Conservation (phyloP, 2,329 filamentous ascomycete species). For the Chalaropsis thielavioides region DNA sequence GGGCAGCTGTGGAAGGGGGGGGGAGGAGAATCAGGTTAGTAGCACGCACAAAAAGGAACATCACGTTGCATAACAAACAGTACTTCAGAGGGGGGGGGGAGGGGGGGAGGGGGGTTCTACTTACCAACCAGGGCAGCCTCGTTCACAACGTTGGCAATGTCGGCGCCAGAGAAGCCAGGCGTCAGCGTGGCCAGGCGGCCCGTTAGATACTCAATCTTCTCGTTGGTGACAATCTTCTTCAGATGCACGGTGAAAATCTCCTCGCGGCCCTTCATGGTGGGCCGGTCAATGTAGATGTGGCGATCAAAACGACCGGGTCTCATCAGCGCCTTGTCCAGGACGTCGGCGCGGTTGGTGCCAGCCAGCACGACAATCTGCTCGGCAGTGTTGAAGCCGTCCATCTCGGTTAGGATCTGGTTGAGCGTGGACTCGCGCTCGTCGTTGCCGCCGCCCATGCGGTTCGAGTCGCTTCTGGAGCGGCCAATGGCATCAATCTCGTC, state of each 20-base stretch:
- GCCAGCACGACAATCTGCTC: conserved; percentile 95
- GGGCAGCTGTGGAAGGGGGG: conserved; percentile 47
- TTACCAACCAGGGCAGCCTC: conserved; percentile 90
- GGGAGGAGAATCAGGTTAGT: not conserved
- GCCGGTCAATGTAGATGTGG: conserved; percentile 87
- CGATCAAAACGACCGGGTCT: conserved; percentile 92
- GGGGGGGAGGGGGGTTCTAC: no score
- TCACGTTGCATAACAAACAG: no score
- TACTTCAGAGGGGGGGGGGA: no score
- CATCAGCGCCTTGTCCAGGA: conserved; percentile 91
- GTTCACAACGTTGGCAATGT: conserved; percentile 97
- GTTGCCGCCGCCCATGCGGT: conserved; percentile 63
- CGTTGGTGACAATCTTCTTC: conserved; percentile 83
- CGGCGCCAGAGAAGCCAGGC: conserved; percentile 90
- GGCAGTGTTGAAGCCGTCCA: conserved; percentile 96
- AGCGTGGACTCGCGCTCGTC: conserved; percentile 94
- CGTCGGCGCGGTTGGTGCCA: conserved; percentile 88
- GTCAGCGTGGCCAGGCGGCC: conserved; percentile 84
- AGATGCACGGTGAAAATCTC: conserved; percentile 95
- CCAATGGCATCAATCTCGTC: conserved; percentile 98
- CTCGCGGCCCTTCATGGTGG: conserved; percentile 90
- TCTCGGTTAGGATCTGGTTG: conserved; percentile 96
- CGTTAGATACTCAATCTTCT: conserved; percentile 74
- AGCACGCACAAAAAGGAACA: not conserved
- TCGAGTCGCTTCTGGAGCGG: conserved; percentile 69